Conservation (phyloP, 139 green algal genomes). For the Spirogloea muscicola region DNA sequence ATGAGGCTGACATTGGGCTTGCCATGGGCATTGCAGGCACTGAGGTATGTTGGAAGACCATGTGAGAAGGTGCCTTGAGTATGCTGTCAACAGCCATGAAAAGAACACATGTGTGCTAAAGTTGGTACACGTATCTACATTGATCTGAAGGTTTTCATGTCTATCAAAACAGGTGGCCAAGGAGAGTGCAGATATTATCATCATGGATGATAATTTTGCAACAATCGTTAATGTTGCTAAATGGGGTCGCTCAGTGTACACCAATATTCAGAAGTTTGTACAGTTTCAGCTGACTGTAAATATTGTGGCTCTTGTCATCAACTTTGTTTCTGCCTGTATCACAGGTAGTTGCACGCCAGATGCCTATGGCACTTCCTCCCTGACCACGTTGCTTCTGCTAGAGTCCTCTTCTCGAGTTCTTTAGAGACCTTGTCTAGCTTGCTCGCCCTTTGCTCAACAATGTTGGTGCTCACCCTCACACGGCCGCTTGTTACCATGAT, state of each 20-base stretch:
- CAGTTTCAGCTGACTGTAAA: slow-evolving; percentile 96
- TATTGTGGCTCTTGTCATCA: slow-evolving; percentile 86
- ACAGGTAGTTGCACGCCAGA: slow-evolving; percentile 44
- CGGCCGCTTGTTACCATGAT: no score
- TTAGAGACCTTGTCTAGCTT: not conserved
- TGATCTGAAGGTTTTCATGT: not conserved
- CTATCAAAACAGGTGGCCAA: slow-evolving; percentile 77
- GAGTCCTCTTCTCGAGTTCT: no score
- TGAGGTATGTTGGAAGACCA: slow-evolving; percentile 64
- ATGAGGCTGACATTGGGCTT: slow-evolving; percentile 90
- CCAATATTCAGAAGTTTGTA: slow-evolving; percentile 98
- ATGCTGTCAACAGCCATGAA: not conserved
- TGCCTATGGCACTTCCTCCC: no score
- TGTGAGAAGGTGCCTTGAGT: not conserved
- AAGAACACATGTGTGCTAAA: not conserved
- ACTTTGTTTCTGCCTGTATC: slow-evolving; percentile 84
- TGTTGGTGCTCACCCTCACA: no score
- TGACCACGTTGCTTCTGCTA: no score
- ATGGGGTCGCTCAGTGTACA: slow-evolving; percentile 94
- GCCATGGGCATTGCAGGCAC: slow-evolving; percentile 91
- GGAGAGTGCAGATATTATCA: slow-evolving; percentile 97
- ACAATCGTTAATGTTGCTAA: slow-evolving; percentile 84
- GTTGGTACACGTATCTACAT: not conserved
- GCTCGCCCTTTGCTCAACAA: slow-evolving; percentile 40
- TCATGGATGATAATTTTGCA: slow-evolving; percentile 98